Percentiles rank a stretch among this genome's conserved stretches.
These are phyloP conservation scores for Phytopythium chamaehyphon DNA, from an alignment of 352 stramenopile species.

Conservation along the genomic window DNA sequence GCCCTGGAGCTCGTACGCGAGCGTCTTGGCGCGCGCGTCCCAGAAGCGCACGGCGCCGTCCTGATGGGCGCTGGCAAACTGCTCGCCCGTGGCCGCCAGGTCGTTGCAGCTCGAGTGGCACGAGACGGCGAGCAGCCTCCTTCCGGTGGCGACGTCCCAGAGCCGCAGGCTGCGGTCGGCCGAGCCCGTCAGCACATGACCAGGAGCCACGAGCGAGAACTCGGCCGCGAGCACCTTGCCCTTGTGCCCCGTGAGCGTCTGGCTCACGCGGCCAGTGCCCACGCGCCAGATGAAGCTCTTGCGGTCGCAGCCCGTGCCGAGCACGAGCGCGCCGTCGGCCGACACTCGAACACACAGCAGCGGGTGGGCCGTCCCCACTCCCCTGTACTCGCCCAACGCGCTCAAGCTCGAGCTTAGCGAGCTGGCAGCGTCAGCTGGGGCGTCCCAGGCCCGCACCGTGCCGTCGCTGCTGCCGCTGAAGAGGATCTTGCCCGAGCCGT, in stretches of 20 bases:
- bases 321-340: slow-evolving; percentile 68
- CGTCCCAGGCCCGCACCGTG: slow-evolving; percentile 77
- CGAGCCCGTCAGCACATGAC: slow-evolving; percentile 75
- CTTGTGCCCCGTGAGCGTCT: slow-evolving; percentile 83
- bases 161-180: slow-evolving; percentile 73
- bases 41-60: slow-evolving; percentile 77
- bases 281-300: slow-evolving; percentile 86
- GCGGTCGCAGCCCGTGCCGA: slow-evolving; percentile 78
- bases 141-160: slow-evolving; percentile 64
- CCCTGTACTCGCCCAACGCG: slow-evolving; percentile 70
- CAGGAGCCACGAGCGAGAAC: slow-evolving; percentile 50
- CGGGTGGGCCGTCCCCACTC: slow-evolving; percentile 72
- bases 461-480: slow-evolving; percentile 83
- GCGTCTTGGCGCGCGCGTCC: slow-evolving; percentile 54
- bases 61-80: slow-evolving; percentile 76
- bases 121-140: slow-evolving; percentile 68
- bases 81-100: slow-evolving; percentile 49
- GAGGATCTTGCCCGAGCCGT: slow-evolving; percentile 73
- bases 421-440: slow-evolving; percentile 24
- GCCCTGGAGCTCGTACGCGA: slow-evolving; percentile 46
- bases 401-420: slow-evolving; percentile 11
- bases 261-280: slow-evolving; percentile 70
- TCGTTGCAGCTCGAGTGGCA: slow-evolving; percentile 84
- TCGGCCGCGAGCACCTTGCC: slow-evolving; percentile 78
- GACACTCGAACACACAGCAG: slow-evolving; percentile 78